Evolutionary conservation across 1,139 yeast genomes (phyloP), one percentile per base, ranked within the genome.

Genomic region (Zygosaccharomyces sapae): DNA sequence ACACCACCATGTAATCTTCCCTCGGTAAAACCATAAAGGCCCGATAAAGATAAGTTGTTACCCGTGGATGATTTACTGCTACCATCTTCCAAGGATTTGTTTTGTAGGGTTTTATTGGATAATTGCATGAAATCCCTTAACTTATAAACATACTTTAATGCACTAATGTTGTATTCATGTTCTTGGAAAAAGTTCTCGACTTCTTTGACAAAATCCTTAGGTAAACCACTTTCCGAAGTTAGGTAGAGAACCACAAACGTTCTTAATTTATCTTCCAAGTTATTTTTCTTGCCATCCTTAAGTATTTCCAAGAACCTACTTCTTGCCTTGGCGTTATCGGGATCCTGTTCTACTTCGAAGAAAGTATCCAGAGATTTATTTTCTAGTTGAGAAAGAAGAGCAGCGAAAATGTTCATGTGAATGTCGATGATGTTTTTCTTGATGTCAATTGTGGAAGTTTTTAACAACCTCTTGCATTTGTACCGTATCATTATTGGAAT

Each of bases 391-490:
- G 83, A 82, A 51, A 94, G 76, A 48, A 92, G 72, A 7, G 92
- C 79, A 5, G 96, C 88, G 55, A 95, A 81, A 38, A 92, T 90
- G 61, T 89, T 90, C 96, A 92, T 92, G 70, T 92, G 99, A 84
- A 87, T 86, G 68, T 92, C 99, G 58, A 92, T 82, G 19, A 90
- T 81, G 45, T 82, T 76, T 66, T 92, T 57, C 95, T 79, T 7
- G 90, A 88, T 0, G 97, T 88, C 53, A 92, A 73, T 66, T 88
- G 95, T 1, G 98, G 98, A 49, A 92, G 75, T 30, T 90, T 47
- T 89, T 90, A 37, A 92, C 90, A 3, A 97, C 97, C 56, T 81
- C 87, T 66, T 84, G 92, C 43, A 88, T 83, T 61, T 86, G 84
- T 46, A 83, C 73, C 4, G 95, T 88, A 55, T 84, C 87, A 36